Evolutionary conservation across 192 early-diverging fungal genomes (phyloP), one percentile per base, ranked within the genome.

Genomic region (Umbelopsis sp.): DNA sequence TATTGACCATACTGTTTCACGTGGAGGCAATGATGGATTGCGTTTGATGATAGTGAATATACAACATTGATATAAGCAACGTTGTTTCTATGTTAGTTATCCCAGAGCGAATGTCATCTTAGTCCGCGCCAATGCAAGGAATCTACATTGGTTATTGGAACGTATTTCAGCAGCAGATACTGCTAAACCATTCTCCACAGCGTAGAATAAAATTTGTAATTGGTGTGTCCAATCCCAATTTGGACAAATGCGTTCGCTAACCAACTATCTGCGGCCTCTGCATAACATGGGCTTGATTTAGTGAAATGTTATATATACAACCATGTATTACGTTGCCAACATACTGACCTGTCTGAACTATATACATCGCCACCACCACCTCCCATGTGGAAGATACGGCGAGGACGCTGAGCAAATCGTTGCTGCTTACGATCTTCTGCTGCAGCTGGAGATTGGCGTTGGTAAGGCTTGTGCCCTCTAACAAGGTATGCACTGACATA

Each of bases 361-460:
- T 76, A 76, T 25, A 69, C 74, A 49, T 78, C 49, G 22, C 77
- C 77, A 34, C 67, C 74, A 6, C 71, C 73, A 43, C 78, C 71
- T 51, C 78, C 73, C 54, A 80, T 72, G 12, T 80, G 78, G 1
- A 80, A 31, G 11, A 80, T 66, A n/a, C 68, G 51, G 41, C 65
- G 71, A 22, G 74, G 70, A 21, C 71, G 45, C 32, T 72, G 52
- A 0, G 26, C 21, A 32, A 54, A 62, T 50, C 54, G 52, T 32
- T 51, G 75, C 41, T 51, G 75, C 32, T 56, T 66, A 29, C 69
- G 70, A 32, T 80, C 78, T 52, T 80, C 78, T 49, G 66, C 45
- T 22, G 67, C 71, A 51, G 47, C 74, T 80, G 68, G 16, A 66
- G 66, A 31, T 0, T 10, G 43, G 20, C 29, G 12, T 51, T 2